These are phyloP conservation scores for Nemania serpens DNA, from an alignment of 2,329 filamentous ascomycete genomes.

Conservation along the genomic window DNA sequence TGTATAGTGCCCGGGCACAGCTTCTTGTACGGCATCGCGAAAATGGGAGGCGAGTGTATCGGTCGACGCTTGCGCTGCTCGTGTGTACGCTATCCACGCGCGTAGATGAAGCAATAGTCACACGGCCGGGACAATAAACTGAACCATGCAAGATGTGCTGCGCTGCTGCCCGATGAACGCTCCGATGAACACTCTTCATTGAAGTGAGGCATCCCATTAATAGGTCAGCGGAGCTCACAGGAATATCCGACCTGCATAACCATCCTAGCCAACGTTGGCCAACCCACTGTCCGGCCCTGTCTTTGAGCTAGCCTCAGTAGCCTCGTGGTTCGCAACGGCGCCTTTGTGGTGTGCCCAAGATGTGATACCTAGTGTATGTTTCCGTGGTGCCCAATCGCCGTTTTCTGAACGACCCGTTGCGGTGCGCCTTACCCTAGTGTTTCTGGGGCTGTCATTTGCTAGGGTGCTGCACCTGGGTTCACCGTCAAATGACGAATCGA, in stretches of 20 bases:
- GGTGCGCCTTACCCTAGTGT: not conserved
- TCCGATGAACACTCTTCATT: slow-evolving; percentile 6
- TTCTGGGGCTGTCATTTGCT: not conserved
- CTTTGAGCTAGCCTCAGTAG: slow-evolving; percentile 17
- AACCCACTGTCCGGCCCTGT: slow-evolving; percentile 16
- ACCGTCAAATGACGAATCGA: not conserved
- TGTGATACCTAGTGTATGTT: not conserved
- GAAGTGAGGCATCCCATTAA: not conserved
- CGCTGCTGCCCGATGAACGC: slow-evolving; percentile 15
- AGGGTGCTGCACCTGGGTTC: not conserved
- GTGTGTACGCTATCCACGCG: not conserved
- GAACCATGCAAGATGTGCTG: not conserved
- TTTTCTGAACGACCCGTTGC: not conserved
- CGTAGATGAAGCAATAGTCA: not conserved
- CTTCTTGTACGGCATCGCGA: slow-evolving; percentile 9
- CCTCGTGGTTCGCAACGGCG: slow-evolving; percentile 25
- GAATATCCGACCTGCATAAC: slow-evolving; percentile 19
- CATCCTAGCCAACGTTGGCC: slow-evolving; percentile 1
- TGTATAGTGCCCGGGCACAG: not conserved
- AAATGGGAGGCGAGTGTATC: not conserved
- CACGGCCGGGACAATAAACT: not conserved
- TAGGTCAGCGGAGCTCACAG: not conserved
- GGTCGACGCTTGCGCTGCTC: not conserved
- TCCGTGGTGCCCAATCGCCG: slow-evolving; percentile 15
- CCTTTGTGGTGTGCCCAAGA: slow-evolving; percentile 25